phyloP scores from a whole-genome alignment of 495 filamentous ascomycete genomes.

The Aspergillus egyptiacus region DNA sequence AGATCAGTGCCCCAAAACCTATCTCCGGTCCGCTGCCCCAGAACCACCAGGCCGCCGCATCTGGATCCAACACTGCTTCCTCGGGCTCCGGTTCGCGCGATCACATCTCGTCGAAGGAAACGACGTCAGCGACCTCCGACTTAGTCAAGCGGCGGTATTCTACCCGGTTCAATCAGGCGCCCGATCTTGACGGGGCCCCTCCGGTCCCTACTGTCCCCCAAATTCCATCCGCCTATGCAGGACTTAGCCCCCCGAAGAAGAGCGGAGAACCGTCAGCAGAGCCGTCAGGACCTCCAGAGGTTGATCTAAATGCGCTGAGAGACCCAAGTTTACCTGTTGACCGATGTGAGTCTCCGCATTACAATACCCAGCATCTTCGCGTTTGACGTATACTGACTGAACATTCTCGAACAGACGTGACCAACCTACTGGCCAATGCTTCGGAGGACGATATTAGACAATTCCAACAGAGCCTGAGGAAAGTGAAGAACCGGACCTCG shows the following conservation, averaged over 20 bases:
- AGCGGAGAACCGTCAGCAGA: conserved; percentile 43
- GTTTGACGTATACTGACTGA: background rate
- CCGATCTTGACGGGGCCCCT: conserved; percentile 62
- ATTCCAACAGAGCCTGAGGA: conserved; percentile 68
- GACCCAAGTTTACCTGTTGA: conserved; percentile 73
- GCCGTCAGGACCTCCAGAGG: conserved; percentile 38
- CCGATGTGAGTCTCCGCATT: conserved; percentile 37
- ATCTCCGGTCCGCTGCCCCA: conserved; percentile 59
- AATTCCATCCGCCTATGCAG: conserved; percentile 46
- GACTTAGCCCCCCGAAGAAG: conserved; percentile 40
- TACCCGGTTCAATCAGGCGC: conserved; percentile 74
- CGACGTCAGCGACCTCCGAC: conserved; percentile 87
- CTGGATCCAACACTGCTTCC: conserved; percentile 15
- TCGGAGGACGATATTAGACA: conserved; percentile 89
- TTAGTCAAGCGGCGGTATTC: conserved; percentile 93
- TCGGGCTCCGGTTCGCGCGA: conserved; percentile 27
- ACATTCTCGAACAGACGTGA: conserved; percentile 54
- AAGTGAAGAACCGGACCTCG: conserved; percentile 75
- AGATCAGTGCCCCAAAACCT: conserved; percentile 79
- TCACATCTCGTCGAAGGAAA: conserved; percentile 29
- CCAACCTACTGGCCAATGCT: conserved; percentile 75
- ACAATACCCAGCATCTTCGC: background rate
- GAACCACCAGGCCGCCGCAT: conserved; percentile 27
- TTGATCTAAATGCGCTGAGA: conserved; percentile 67
- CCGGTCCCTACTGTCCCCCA: conserved; percentile 58